Evolutionary conservation across 768 basidiomycete species (phyloP), one percentile per base, ranked within the genome.

Genomic region (Lepiota venenata): DNA sequence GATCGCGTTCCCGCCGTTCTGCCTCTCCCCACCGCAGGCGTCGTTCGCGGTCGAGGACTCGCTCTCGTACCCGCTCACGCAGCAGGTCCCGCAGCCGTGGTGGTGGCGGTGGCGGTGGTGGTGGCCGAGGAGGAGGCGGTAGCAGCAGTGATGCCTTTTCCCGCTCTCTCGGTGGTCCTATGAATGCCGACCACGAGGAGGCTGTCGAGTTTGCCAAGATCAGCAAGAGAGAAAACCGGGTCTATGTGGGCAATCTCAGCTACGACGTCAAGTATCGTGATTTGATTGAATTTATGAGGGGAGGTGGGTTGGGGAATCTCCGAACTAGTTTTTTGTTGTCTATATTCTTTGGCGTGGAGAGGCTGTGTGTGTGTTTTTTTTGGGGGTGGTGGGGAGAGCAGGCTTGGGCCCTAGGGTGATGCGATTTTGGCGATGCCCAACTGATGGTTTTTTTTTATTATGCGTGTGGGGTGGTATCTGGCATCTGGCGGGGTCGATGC

Each of bases 181-280:
- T 93, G 81, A 93, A 93, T 60, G 91, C 91, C 21, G 83, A 87
- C 20, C 88, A 91, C 60, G 91, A 95, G 75, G 95, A 97, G 66
- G 96, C 96, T 14, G 85, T 86, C 63, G 96, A 95, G 69, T 96
- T 98, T 63, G 85, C 93, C 65, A 95, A 97, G 71, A 82, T 87
- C 67, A 93, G 91, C 87, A 93, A 95, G 82, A 84, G 92, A 75
- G 97, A 98, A 80, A 93, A 98, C 71, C 82, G 96, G 63, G 93
- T 98, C 65, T 99, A 99, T 66, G 93, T 98, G 71, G 96, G 97
- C 67, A 99, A 99, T 72, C 84, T 99, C 74, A 93, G 91, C 69
- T 99, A 98, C 80, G 92, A 96, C 71, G 92, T 94, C 85, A 95
- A 88, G 76, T 98, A 96, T 77, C 84, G 93, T 74, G 97, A 98